Base-by-base conservation (phyloP, 2,329 filamentous ascomycete genomes). In the Fusarium euwallaceae region DNA sequence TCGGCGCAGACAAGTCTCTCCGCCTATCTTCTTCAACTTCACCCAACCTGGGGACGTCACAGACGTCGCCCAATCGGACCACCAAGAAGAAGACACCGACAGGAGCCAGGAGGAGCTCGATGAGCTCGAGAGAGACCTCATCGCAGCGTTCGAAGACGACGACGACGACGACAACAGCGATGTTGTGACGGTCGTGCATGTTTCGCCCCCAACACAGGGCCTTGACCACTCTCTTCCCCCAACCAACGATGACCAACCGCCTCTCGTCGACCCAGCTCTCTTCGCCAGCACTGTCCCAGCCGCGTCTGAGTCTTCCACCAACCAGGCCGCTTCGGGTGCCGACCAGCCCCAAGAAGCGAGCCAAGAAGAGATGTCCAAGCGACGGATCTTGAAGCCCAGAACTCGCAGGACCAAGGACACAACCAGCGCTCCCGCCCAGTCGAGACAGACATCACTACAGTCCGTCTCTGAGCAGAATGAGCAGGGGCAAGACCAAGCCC, bases 381-480 rank as follows among this genome's bases (percentile, higher is more conserved):
- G 71, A 29, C 56, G 29, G 12, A 64, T 74, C 20, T 34, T 60
- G 32, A 71, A 61, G 20, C 67, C 64, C 17, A 64, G 17, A 14
- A 16, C 36, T 27, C 64, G 71, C 45, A 27, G 9, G 27, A 5
- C 24, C 34, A 48, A n/a, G 11, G 17, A 29, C 16, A 20, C 48
- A 17, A 14, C 4, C 2, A 27, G 6, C 14, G 36, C 37, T 29
- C 6, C 37, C 10, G 5, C 17, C 16, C 37, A 43, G 22, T 7
- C 20, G 1, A 53, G 61, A 16, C 36, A 43, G 12, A 29, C 39
- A 6, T 6, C 27, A 24, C 43, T 59, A 5, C 36, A 32, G 12
- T 45, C 43, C 12, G 20, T 45, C 2, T 24, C 20, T 5, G 43
- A 45, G 20, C 22, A 29, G 37, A 7, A 36, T 32, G 14, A 36